Evolutionary conservation across 202 grass and related monocot genomes (phyloP), one percentile per base, ranked within the genome.

Genomic region (Zizania palustris): DNA sequence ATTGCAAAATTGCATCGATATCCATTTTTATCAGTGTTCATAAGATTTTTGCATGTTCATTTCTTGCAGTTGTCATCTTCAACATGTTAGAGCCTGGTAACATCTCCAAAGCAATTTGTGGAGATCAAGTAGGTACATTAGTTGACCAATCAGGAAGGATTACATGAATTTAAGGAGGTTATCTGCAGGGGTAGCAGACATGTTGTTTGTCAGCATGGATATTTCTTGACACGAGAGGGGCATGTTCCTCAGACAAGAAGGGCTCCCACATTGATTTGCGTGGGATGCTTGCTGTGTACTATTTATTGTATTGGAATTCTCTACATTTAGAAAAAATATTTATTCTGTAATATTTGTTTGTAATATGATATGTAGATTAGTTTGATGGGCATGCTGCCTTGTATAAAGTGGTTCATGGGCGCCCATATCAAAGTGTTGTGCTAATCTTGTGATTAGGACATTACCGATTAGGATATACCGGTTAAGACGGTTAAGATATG

Each of bases 91-190:
- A 99, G 41, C 78, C 92, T 62, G 81, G 89, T 73, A 92, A 92
- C 85, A 90, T 99, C 60, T 85, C 91, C 11, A 93, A 75, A 87
- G 96, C 89, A n/a, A 83, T 99, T 73, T 88, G 87, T 74, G 96
- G 96, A 48, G 89, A 99, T 45, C 87, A 89, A 89, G 86, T 99
- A 49, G 96, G 92, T 60, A 95, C 81, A 1, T 85, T 99, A 74
- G 87, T 96, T 79, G 96, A 96, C 58, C 87, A 97, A 79, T 88
- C 95, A 60, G 95, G 95, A 69, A 85, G 91, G 78, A 97, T 97
- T 18, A 88, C 84, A 42, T 94, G 76, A 78, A 77, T 66, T 63
- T 48, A 63, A 69, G 74, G 53, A 39, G n/a, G 70, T 81, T 81
- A 57, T 53, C 53, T 39, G 1, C 11, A 2, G 33, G 64, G 34